A percentile compares a stretch with the other conserved stretches of the same genome.
These are phyloP conservation scores for Plasmodium ovale DNA, from an alignment of 169 alveolate genomes.

Conservation along the genomic window DNA sequence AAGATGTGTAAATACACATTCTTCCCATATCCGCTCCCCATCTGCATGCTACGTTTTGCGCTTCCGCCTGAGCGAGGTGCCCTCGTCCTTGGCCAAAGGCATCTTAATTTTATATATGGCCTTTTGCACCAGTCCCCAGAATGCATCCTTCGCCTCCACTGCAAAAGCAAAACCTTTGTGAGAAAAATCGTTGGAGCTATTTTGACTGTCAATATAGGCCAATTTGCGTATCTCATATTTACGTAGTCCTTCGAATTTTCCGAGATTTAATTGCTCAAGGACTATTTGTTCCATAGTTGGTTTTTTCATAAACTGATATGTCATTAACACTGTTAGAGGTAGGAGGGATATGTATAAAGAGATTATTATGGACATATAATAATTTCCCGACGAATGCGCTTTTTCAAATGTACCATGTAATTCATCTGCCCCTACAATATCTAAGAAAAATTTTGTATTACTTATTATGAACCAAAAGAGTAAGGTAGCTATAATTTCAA, in stretches of 20 bases:
- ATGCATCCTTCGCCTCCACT: conserved; percentile 80
- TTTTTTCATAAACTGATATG: conserved; percentile 75
- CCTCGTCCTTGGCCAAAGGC: conserved; percentile 45
- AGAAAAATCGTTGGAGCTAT: background rate
- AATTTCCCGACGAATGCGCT: conserved; percentile 75
- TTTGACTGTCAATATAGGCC: conserved; percentile 78
- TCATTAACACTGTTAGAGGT: conserved; percentile 78
- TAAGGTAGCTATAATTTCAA: conserved; percentile 71
- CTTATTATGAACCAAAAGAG: conserved; percentile 80
- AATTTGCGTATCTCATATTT: conserved; percentile 50
- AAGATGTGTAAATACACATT: too few species aligned
- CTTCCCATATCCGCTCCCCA: too few species aligned
- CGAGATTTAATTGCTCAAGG: conserved; percentile 78
- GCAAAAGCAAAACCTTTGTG: conserved; percentile 83
- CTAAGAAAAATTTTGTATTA: conserved; percentile 75
- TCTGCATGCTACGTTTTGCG: background rate
- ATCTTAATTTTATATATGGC: conserved; percentile 79
- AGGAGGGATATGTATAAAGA: conserved; percentile 76
- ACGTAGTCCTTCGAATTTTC: conserved; percentile 78
- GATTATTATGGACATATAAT: conserved; percentile 69
- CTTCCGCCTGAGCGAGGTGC: background rate
- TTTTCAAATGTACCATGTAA: conserved; percentile 82
- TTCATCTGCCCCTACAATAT: conserved; percentile 82
- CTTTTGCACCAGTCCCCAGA: conserved; percentile 78
- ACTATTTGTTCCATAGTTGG: conserved; percentile 84